These are phyloP conservation scores for Hygrocybe punicea DNA, from an alignment of 768 basidiomycete species.

Conservation along the genomic window DNA sequence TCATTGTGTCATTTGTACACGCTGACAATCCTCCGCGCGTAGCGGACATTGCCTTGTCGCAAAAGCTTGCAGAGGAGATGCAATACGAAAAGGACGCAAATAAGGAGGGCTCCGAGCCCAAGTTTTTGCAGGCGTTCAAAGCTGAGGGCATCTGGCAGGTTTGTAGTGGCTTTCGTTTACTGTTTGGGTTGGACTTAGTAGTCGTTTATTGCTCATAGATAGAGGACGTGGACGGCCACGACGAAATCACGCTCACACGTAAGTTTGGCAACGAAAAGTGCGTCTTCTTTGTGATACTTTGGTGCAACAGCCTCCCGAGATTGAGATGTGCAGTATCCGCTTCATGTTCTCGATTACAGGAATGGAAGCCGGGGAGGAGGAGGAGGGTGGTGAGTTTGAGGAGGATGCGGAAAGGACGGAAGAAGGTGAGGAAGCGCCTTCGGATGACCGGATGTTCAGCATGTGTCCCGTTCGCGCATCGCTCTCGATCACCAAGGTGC, in stretches of 20 bases:
- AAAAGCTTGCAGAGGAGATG: conserved; percentile 79
- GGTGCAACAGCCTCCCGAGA: no score
- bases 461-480: conserved; percentile 75
- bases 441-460: conserved; percentile 29
- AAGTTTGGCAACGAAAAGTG: conserved; percentile 90
- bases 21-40: no score
- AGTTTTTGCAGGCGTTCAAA: conserved; percentile 76
- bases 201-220: conserved; percentile 45
- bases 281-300: conserved; percentile 27
- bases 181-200: not conserved
- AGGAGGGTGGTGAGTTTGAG: conserved; percentile 35
- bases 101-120: conserved; percentile 45
- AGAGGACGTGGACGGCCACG: conserved; percentile 63
- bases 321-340: conserved; percentile 63
- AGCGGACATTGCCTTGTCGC: conserved; percentile 74
- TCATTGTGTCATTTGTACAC: no score
- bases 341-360: conserved; percentile 93
- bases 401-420: conserved; percentile 34
- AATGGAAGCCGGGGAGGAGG: conserved; percentile 51
- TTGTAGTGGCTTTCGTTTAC: conserved; percentile 19
- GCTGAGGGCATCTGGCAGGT: conserved; percentile 77
- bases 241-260: conserved; percentile 79
- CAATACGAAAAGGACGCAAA: conserved; percentile 73
- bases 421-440: conserved; percentile 23
- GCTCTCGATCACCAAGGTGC: conserved; percentile 81